These are phyloP conservation scores for Zygosaccharomyces lentus DNA, from an alignment of 805 yeast species.

Conservation along the genomic window DNA sequence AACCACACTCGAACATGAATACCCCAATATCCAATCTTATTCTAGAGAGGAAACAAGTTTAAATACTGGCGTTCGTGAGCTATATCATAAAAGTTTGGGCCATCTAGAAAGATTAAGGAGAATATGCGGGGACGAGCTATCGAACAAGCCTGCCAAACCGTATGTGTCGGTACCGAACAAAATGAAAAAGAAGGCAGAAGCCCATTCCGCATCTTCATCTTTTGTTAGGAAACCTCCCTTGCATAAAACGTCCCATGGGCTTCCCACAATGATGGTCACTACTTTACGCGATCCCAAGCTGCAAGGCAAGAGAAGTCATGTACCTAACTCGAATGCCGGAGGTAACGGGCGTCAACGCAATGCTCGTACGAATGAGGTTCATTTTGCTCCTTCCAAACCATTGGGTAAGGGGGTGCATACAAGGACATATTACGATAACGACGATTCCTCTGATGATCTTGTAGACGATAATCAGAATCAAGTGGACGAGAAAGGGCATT, in stretches of 20 bases:
- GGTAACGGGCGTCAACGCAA: conserved; percentile 1
- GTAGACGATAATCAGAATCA: neutral
- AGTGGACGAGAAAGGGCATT: conserved; percentile 4
- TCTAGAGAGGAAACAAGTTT: conserved; percentile 46
- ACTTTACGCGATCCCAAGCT: conserved; percentile 30
- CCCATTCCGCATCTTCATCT: conserved; percentile 21
- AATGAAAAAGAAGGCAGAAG: conserved; percentile 4
- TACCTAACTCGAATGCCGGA: neutral
- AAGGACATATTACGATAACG: neutral
- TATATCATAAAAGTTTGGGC: conserved; percentile 36
- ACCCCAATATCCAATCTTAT: conserved; percentile 31
- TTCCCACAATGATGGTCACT: conserved; percentile 29
- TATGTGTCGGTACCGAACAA: neutral
- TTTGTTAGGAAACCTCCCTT: conserved; percentile 17
- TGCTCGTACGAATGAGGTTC: conserved; percentile 12
- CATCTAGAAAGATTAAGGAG: conserved; percentile 39
- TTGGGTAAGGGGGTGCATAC: conserved; percentile 8
- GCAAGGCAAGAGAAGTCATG: conserved; percentile 5
- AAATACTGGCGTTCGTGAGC: conserved; percentile 38
- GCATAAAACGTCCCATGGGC: conserved; percentile 13
- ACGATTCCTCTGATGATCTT: neutral
- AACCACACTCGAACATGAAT: conserved; percentile 46
- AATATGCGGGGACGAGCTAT: conserved; percentile 16
- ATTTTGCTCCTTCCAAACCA: conserved; percentile 31
- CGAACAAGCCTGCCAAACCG: conserved; percentile 4